Base-by-base conservation (phyloP, 352 stramenopile genomes). In the Plasmopara halstedii region DNA sequence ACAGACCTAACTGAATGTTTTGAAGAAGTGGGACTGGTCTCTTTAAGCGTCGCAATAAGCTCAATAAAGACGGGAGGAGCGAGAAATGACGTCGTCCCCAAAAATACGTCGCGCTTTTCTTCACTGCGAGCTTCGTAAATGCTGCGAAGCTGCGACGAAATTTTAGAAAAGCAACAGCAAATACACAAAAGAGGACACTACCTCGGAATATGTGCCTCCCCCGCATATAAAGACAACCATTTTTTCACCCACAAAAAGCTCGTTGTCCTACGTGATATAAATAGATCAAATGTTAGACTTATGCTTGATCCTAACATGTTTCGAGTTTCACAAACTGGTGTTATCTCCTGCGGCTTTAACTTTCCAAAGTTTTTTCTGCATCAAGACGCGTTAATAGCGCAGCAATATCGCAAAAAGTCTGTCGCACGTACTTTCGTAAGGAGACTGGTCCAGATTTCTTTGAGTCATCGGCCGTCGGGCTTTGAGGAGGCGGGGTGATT, bases 161-260 rank as follows among this genome's bases (percentile, higher is more conserved):
- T 6, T 39, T 15, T 27, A 18, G 2, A 0, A 19, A 25, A 6
- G 32, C 6, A 29, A 7, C 11, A 20, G 17, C 25, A 18, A 26
- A 35, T 10, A 8, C 10, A 27, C 44, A 18, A 40, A 23, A 11
- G 17, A 17, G 25, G 20, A 5, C n/a, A n/a, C 17, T 66, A 98
- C 67, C 75, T 99, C 95, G 0, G 85, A 93, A 61, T 97, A 98
- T 15, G 88, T 90, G 42, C 95, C 82, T 1, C 96, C 96, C 22
- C 95, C 96, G 15, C 83, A 83, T 25, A 98, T 78, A 45, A 98
- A 98, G 5, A 98, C 87, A 54, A 99, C 88, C 59, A 96, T 83
- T 51, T 97, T 94, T 43, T 93, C 87, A 21, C 83, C 81, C 2
- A 53, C 62, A 42, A 89, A 87, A 0, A 50, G 54, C 10, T 79